Base-by-base conservation (phyloP, 1,284 basidiomycete genomes). In the Trichosporon asahii region DNA sequence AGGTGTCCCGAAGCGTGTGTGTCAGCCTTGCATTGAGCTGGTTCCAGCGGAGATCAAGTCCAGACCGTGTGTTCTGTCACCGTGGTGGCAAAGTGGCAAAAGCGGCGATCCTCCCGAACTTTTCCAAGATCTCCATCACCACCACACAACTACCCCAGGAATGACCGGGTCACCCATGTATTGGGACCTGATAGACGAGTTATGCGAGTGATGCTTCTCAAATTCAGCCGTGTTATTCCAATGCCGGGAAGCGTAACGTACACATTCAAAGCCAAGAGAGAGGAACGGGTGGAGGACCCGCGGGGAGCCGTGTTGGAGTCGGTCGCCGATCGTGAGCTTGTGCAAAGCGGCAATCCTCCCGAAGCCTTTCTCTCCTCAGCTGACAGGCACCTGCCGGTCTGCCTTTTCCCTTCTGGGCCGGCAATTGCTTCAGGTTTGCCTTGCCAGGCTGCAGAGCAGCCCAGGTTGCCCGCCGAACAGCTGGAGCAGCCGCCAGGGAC, bases 281-380 rank as follows among this genome's bases (percentile, higher is more conserved):
- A 3, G n/a, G 14, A 3, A 37, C 35, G 35, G 35, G 9, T 53
- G 49, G 49, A 53, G 49, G 21, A 23, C 57, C 57, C 57, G 57
- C 57, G 57, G 57, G 57, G 57, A 27, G 53, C 23, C 14, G 8
- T n/a, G 29, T n/a, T 31, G 27, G 18, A 33, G 29, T n/a, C 27
- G 18, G 57, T 37, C 11, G 14, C 35, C 57, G 57, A 31, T 29
- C 29, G 29, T 2, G 15, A 18, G 7, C 11, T 33, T 8, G 29
- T n/a, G 27, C 27, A 31, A 61, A 61, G 29, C 57, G 57, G 57
- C 57, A 31, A 61, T 61, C 57, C 57, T 61, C 21, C 57, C 57
- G 57, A 61, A 33, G 31, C 3, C 11, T 31, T n/a, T 27, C 23
- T 55, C 25, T 15, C 27, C 57, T 31, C 57, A 61, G 27, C 21